Evolutionary conservation across 2,329 filamentous ascomycete genomes (phyloP), one percentile per base, ranked within the genome.

Genomic region (Huntiella moniliformis): DNA sequence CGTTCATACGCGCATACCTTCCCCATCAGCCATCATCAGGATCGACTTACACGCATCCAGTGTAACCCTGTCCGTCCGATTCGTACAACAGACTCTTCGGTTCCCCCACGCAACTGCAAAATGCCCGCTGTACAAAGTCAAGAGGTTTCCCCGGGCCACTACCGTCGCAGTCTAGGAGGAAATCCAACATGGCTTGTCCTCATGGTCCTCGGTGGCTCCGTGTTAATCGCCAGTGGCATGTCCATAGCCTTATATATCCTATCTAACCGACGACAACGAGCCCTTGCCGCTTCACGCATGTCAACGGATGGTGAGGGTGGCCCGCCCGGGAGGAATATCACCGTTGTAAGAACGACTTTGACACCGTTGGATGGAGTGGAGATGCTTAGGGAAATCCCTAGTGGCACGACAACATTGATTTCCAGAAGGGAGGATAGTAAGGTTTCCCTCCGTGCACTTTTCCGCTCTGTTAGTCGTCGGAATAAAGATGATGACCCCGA

Each of bases 151-250:
- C 37, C 48, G 10, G 38, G 41, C 4, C 5, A 34, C 28, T 39
- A 31, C 8, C 41, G 38, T 4, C 16, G 32, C 28, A 12, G 42
- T 4, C 36, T 47, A 15, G 15, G 38, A 5, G 18, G 15, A 7
- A 35, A 41, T 17, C 12, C 65, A 10, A 59, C 60, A n/a, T 61
- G 59, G 56, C 51, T 67, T 12, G 57, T 71, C 32, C 61, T 61
- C 45, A 66, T 73, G 45, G 63, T 64, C 10, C 51, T 74, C 18
- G 63, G 63, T 31, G 67, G 67, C n/a, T 64, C 65, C 12, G 53
- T 67, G 2, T 45, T 70, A 5, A 49, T 72, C 11, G 67, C 68
- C 53, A 56, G 61, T 2, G 56, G 53, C 5, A 48, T 70, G 5
- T 66, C 64, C 0, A 56, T 67, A 18, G 48, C 70, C 17, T 61